These are phyloP conservation scores for Sporothrix protearum DNA, from an alignment of 2,329 filamentous ascomycete genomes.

Conservation along the genomic window DNA sequence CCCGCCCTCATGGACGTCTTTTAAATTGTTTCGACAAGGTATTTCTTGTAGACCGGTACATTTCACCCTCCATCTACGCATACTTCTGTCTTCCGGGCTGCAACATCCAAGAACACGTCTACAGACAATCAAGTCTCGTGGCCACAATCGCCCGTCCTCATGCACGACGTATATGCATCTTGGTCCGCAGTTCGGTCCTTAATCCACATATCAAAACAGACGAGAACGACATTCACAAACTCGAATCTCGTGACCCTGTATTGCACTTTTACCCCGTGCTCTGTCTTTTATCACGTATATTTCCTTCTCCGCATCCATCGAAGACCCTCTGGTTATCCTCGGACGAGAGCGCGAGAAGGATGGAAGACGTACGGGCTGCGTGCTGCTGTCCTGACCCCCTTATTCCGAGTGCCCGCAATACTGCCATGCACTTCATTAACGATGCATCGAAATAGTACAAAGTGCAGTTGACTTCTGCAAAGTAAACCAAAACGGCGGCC, in stretches of 20 bases:
- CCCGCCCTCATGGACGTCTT: background rate
- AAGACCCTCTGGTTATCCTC: background rate
- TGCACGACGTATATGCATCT: background rate
- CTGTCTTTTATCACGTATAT: too few relatives aligned
- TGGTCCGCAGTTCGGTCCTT: background rate
- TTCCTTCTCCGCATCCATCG: background rate
- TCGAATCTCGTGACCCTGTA: background rate
- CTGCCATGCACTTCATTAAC: background rate
- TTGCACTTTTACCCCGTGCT: too few relatives aligned
- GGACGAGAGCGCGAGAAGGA: background rate
- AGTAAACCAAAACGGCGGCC: too few relatives aligned
- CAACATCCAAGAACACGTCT: background rate
- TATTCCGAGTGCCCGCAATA: background rate
- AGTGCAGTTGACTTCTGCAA: too few relatives aligned
- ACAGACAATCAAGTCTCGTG: background rate
- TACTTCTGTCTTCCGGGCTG: background rate
- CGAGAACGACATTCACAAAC: background rate
- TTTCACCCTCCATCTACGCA: background rate
- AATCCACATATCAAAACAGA: background rate
- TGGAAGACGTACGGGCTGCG: background rate
- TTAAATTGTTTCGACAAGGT: background rate
- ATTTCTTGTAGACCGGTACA: background rate
- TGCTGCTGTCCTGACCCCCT: background rate
- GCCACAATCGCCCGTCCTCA: background rate
- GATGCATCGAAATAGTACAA: too few relatives aligned